phyloP scores from a whole-genome alignment of 257 asterid genomes.

The Parsonsia alboflavescens region DNA sequence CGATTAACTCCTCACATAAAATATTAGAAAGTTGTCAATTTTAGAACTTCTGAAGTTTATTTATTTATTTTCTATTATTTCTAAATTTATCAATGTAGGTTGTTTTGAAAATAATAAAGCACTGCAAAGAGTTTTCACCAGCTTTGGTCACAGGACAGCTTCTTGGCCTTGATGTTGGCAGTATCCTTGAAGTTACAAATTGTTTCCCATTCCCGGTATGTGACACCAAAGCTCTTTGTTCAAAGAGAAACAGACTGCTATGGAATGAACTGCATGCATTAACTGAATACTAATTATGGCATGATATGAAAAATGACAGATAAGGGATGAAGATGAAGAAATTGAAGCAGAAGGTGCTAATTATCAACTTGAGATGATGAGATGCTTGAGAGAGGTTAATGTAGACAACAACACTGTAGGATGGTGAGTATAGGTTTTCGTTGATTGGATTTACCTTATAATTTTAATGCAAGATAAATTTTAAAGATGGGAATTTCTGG shows the following conservation, averaged over 20 bases:
- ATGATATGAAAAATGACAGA: conserved; percentile 32
- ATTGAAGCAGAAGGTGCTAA: conserved; percentile 95
- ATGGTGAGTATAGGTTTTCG: conserved; percentile 44
- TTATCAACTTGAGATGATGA: conserved; percentile 99
- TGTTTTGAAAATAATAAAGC: conserved; percentile 88
- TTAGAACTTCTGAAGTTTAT: not conserved
- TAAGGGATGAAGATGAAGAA: conserved; percentile 97
- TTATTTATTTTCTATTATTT: not conserved
- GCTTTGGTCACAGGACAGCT: conserved; percentile 93
- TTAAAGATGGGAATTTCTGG: not conserved
- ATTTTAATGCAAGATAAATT: not conserved
- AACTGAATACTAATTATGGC: not conserved
- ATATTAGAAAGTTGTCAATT: not conserved
- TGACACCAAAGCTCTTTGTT: not conserved
- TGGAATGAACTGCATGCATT: not conserved
- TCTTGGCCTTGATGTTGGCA: conserved; percentile 97
- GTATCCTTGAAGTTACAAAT: conserved; percentile 93
- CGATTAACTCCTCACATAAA: too few species aligned
- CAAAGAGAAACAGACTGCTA: not conserved
- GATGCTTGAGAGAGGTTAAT: conserved; percentile 96
- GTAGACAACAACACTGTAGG: conserved; percentile 98
- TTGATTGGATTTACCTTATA: not conserved
- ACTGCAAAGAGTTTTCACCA: conserved; percentile 93
- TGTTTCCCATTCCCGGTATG: conserved; percentile 98
- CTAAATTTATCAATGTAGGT: conserved; percentile 39